Percentiles rank a stretch among this genome's conserved stretches.
Conservation (phyloP, 257 asterid genomes). For the Capsicum chinense region DNA sequence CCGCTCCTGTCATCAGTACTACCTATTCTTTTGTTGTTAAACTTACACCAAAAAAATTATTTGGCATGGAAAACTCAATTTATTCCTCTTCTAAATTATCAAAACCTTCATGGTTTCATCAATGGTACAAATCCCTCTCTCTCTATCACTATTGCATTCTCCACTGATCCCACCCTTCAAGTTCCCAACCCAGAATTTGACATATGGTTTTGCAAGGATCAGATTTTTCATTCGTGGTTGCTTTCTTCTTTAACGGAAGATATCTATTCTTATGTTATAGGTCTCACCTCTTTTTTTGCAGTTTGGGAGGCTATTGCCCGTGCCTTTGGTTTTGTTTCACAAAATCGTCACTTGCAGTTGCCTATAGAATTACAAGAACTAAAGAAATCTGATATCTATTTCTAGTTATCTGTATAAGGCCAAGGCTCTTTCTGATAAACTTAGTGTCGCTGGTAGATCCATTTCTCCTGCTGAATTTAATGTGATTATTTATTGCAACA, state of each 20-base stretch:
- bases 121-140: no score
- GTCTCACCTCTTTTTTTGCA: background rate
- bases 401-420: no score
- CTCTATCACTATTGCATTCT: background rate
- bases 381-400: no score
- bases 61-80: no score
- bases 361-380: background rate
- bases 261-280: conserved; percentile 10
- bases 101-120: no score
- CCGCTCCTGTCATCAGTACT: no score
- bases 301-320: background rate
- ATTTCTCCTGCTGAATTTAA: background rate
- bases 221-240: background rate
- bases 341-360: background rate
- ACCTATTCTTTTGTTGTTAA: no score
- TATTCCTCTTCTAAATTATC: no score
- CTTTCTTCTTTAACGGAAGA: background rate
- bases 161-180: background rate
- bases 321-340: background rate
- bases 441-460: no score
- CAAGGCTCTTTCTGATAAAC: no score
- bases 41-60: no score
- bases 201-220: background rate
- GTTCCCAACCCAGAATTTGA: background rate
- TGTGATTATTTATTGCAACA: background rate